Evolutionary conservation across 129 eudicot genomes (phyloP).

Genomic region (Pseudognaphalium luteoalbum): DNA sequence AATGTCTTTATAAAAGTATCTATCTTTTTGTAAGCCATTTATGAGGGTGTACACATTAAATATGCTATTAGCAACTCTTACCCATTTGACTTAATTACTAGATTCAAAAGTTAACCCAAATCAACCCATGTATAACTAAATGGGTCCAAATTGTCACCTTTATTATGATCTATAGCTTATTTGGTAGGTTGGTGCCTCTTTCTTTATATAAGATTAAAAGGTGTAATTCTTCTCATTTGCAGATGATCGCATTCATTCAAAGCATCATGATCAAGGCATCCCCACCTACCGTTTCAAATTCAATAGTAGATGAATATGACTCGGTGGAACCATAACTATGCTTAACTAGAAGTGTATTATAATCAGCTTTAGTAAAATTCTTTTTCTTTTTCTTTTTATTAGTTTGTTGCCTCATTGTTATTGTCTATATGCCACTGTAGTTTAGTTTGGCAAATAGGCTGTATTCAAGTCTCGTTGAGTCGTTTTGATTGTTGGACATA

Average conservation of each 20-base stretch:
- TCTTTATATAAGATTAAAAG: too few relatives aligned
- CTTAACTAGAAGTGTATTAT: conserved; percentile 3
- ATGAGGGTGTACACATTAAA: not conserved
- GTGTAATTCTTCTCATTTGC: conserved; percentile 5
- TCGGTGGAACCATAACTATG: conserved; percentile 19
- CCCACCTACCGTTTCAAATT: conserved; percentile 20
- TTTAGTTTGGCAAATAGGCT: too few relatives aligned
- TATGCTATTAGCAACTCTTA: not conserved
- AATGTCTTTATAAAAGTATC: too few relatives aligned
- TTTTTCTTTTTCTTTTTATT: too few relatives aligned
- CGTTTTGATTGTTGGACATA: too few relatives aligned
- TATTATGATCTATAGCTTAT: too few relatives aligned
- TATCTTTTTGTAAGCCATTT: too few relatives aligned
- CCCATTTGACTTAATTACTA: not conserved
- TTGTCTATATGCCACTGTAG: too few relatives aligned
- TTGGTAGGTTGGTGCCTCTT: too few relatives aligned
- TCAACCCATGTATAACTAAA: not conserved
- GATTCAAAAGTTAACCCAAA: not conserved
- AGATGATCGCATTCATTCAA: conserved; percentile 63
- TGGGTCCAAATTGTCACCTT: too few relatives aligned
- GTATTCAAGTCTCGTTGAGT: too few relatives aligned
- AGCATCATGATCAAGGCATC: conserved; percentile 47
- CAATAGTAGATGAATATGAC: conserved; percentile 15
- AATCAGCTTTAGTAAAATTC: not conserved
- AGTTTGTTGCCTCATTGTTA: too few relatives aligned